Conservation (phyloP, 2,329 filamentous ascomycete genomes). For the Rutstroemia sydowiana region DNA sequence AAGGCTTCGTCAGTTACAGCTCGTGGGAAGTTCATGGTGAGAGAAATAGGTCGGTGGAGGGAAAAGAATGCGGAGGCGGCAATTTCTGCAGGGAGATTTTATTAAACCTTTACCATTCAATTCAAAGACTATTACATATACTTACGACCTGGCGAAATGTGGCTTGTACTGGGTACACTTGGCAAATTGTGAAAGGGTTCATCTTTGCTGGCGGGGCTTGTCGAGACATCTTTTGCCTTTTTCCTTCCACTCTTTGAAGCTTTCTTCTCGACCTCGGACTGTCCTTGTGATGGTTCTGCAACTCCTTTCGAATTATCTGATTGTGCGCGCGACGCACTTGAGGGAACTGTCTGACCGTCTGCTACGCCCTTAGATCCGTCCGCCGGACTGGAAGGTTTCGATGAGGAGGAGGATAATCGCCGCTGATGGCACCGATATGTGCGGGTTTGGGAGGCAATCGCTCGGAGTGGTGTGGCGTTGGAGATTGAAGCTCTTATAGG, state of each 20-base stretch:
- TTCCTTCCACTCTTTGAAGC: conserved; percentile 37
- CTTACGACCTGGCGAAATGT: conserved; percentile 60
- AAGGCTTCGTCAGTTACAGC: conserved; percentile 68
- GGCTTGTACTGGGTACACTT: conserved; percentile 66
- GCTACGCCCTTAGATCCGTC: conserved; percentile 29
- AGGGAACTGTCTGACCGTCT: conserved; percentile 15
- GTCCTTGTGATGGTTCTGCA: conserved; percentile 16
- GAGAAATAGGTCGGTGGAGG: conserved; percentile 86
- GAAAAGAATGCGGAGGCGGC: conserved; percentile 91
- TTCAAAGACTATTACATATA: not conserved
- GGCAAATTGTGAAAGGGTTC: conserved; percentile 53
- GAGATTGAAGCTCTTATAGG: conserved; percentile 24
- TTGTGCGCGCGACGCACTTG: not conserved
- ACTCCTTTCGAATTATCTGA: not conserved
- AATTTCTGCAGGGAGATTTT: conserved; percentile 53
- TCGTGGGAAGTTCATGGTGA: conserved; percentile 73
- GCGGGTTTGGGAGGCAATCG: conserved; percentile 21
- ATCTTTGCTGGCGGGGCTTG: conserved; percentile 32
- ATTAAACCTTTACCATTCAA: not conserved
- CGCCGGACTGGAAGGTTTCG: conserved; percentile 33
- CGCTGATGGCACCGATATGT: conserved; percentile 28
- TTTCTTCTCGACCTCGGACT: conserved; percentile 35
- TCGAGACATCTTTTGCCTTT: conserved; percentile 46
- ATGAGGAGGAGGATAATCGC: conserved; percentile 32
- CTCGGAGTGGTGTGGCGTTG: conserved; percentile 19